Conservation (phyloP, 129 eudicot genomes). For the Lactuca sativa region DNA sequence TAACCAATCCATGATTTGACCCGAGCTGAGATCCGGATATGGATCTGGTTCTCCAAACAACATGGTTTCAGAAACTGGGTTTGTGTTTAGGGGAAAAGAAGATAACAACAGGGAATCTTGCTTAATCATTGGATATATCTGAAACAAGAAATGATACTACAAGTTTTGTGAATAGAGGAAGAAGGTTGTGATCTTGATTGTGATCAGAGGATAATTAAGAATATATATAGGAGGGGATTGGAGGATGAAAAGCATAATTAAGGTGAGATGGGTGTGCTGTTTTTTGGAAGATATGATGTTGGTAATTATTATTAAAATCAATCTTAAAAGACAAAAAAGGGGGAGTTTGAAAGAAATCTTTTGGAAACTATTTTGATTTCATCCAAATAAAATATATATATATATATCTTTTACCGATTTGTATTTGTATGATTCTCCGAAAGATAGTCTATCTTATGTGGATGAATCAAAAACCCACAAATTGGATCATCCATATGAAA, state of each 20-base stretch:
- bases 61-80: conserved; percentile 32
- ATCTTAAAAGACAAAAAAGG: conserved; percentile 9
- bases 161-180: background rate
- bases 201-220: conserved; percentile 22
- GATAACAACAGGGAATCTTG: conserved; percentile 30
- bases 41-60: conserved; percentile 50
- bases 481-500: too few species aligned
- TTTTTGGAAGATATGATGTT: conserved; percentile 62
- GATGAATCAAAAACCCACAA: too few species aligned
- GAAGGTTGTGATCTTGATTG: conserved; percentile 1
- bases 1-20: conserved; percentile 57
- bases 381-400: too few species aligned
- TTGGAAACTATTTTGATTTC: background rate
- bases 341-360: conserved; percentile 9
- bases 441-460: too few species aligned
- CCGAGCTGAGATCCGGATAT: conserved; percentile 49
- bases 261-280: conserved; percentile 54
- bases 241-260: conserved; percentile 33
- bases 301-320: background rate
- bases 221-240: conserved; percentile 22
- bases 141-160: background rate
- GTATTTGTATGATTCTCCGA: too few species aligned
- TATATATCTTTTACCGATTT: too few species aligned
- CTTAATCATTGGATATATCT: conserved; percentile 30
- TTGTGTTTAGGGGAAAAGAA: conserved; percentile 21